phyloP scores from a whole-genome alignment of 2,329 filamentous ascomycete genomes.

The Pseudogymnoascus sp. region DNA sequence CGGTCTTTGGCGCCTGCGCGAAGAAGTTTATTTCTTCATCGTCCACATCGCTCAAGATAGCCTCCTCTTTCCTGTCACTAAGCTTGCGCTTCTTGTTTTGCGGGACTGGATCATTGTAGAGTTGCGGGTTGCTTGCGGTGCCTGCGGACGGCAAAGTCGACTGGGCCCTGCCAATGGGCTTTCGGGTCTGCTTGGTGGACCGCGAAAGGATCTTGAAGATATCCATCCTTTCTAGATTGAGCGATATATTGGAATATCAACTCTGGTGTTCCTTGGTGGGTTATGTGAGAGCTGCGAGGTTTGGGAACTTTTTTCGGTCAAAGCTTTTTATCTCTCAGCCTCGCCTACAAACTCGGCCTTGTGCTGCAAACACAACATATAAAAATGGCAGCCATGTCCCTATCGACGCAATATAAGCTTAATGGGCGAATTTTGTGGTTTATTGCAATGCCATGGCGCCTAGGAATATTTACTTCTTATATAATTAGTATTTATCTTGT shows the following conservation, averaged over 20 bases:
- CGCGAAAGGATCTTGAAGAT: conserved; percentile 66
- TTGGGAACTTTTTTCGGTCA: conserved; percentile 10
- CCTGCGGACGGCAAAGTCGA: conserved; percentile 57
- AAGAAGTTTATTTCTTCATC: conserved; percentile 48
- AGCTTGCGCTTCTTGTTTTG: conserved; percentile 51
- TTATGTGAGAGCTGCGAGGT: neutral
- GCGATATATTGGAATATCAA: neutral
- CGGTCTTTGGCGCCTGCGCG: conserved; percentile 35
- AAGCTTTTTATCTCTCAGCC: conserved; percentile 10
- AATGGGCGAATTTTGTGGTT: neutral
- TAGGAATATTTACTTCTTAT: neutral
- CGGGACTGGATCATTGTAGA: conserved; percentile 53
- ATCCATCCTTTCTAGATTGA: conserved; percentile 36
- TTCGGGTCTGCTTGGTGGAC: conserved; percentile 50
- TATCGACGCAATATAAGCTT: neutral
- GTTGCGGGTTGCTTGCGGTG: conserved; percentile 58
- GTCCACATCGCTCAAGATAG: conserved; percentile 31
- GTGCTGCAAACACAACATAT: neutral
- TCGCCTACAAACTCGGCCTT: neutral
- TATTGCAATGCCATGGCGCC: neutral
- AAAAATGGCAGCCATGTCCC: neutral
- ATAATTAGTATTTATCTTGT: neutral
- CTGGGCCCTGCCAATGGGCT: conserved; percentile 26
- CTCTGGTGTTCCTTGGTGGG: neutral
- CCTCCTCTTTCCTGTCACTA: conserved; percentile 29